Base-by-base conservation (phyloP, 805 yeast genomes). In the Helenozyma baotianmanensis region DNA sequence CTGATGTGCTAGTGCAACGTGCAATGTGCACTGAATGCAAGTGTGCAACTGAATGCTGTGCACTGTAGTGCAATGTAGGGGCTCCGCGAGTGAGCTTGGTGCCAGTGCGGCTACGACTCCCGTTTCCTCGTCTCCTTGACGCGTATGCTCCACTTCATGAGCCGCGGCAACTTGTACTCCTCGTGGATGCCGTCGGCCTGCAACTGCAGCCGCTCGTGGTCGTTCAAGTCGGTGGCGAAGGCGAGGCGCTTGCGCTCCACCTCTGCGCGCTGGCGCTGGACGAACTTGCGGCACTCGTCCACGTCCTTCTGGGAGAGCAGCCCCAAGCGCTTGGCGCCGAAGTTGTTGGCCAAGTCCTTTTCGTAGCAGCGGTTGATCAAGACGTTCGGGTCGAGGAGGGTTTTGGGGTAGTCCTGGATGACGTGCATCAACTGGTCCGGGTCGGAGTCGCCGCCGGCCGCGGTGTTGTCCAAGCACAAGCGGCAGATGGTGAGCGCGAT, bases 271-370 rank as follows among this genome's bases (percentile, higher is more conserved):
- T 77, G 81, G 24, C 76, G 75, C 6, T 78, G 64, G 10, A 90
- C 97, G 56, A 80, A 89, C 46, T 75, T 75, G 30, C 94, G 71
- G 50, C 96, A 82, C 46, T 79, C 74, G 40, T 74, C 70, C 30
- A 90, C 78, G 54, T 90, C 96, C 25, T 78, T 86, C 51, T 89
- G 96, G 2, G 89, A 78, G 14, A 86, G 58, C 41, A 80, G 80
- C 14, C 85, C 88, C 50, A 78, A 78, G 8, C 72, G 72, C 37
- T 64, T 66, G 0, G 86, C 82, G 15, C 80, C 74, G 29, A 80
- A 70, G 5, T 8, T 8, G 19, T 17, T 6, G 7, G 7, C 19
- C 7, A 5, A 5, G 8, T 6, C 8, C 36, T 79, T 79, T 48
- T 80, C 80, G 60, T 82, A 89, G 43, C 94, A 84, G 23, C 79